Conservation (phyloP, 2,329 filamentous ascomycete species). For the Dothistroma septosporum region DNA sequence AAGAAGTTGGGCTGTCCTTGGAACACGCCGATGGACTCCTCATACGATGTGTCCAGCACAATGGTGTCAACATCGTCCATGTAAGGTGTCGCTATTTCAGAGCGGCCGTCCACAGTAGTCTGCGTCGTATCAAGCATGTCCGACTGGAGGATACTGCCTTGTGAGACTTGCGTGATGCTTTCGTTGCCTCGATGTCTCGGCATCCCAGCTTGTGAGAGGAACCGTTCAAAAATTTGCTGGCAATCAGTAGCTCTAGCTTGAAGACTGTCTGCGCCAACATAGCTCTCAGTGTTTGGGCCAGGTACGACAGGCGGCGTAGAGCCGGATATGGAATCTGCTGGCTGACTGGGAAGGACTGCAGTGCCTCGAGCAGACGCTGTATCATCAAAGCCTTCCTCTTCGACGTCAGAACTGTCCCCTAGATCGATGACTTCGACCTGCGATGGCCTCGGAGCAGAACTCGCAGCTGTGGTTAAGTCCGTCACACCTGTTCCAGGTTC, state of each 20-base stretch:
- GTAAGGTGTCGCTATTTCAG: conserved; percentile 3
- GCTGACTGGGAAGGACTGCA: background rate
- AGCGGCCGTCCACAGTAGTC: conserved; percentile 5
- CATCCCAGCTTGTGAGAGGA: background rate
- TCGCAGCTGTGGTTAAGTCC: background rate
- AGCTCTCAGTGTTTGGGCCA: background rate
- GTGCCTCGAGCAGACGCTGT: background rate
- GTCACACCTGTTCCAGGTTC: background rate
- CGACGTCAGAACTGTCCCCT: conserved; percentile 25
- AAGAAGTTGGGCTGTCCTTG: conserved; percentile 12
- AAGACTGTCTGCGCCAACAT: background rate
- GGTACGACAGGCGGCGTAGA: background rate
- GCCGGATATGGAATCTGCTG: background rate
- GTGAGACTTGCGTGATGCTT: conserved; percentile 1
- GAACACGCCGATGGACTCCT: conserved; percentile 3
- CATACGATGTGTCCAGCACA: conserved; percentile 7
- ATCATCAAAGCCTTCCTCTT: conserved; percentile 9
- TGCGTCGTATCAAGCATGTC: conserved; percentile 12
- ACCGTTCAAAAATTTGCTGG: background rate
- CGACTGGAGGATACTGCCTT: conserved; percentile 8
- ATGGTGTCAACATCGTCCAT: conserved; percentile 3
- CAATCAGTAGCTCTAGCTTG: background rate
- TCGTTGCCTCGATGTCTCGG: background rate
- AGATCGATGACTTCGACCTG: conserved; percentile 25
- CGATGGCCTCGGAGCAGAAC: conserved; percentile 10